Percentiles rank a stretch among this genome's conserved stretches.
Conservation (phyloP, 176 grass and related monocot genomes). For the Poa annua region DNA sequence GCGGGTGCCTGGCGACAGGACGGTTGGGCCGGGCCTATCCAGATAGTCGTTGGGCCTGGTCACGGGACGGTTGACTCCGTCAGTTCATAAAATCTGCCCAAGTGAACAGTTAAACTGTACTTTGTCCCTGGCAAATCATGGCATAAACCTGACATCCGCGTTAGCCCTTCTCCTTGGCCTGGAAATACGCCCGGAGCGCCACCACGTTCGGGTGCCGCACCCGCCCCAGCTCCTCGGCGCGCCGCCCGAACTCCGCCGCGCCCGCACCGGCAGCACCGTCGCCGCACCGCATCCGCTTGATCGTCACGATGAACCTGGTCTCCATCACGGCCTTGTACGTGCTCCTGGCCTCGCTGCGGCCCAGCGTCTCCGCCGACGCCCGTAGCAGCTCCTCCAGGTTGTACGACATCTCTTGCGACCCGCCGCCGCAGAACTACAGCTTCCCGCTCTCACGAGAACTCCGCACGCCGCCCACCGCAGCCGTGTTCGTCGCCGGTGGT, state of each 20-base stretch:
- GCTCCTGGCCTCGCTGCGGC: conserved; percentile 82
- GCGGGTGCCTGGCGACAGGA: too few species aligned
- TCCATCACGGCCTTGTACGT: conserved; percentile 99
- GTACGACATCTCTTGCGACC: conserved; percentile 55
- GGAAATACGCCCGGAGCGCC: conserved; percentile 85
- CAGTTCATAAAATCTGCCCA: too few species aligned
- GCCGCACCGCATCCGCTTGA: conserved; percentile 84
- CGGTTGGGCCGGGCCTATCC: too few species aligned
- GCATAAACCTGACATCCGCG: too few species aligned
- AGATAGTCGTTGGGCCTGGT: too few species aligned
- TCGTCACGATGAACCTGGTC: conserved; percentile 96
- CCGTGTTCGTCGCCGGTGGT: background rate
- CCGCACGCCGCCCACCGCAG: background rate
- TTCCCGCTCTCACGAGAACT: conserved; percentile 89
- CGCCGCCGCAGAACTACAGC: conserved; percentile 82
- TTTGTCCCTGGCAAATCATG: too few species aligned
- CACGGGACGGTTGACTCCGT: too few species aligned
- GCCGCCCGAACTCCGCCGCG: conserved; percentile 52
- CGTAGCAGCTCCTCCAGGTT: conserved; percentile 85
- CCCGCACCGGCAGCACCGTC: conserved; percentile 2
- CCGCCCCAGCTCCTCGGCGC: conserved; percentile 71
- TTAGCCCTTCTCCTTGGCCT: conserved; percentile 73
- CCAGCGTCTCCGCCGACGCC: conserved; percentile 97
- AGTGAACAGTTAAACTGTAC: too few species aligned
- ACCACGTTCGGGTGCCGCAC: conserved; percentile 87